Percentiles rank a stretch among this genome's conserved stretches.
phyloP scores from a whole-genome alignment of 2,329 filamentous ascomycete genomes.

The Claviceps monticola region DNA sequence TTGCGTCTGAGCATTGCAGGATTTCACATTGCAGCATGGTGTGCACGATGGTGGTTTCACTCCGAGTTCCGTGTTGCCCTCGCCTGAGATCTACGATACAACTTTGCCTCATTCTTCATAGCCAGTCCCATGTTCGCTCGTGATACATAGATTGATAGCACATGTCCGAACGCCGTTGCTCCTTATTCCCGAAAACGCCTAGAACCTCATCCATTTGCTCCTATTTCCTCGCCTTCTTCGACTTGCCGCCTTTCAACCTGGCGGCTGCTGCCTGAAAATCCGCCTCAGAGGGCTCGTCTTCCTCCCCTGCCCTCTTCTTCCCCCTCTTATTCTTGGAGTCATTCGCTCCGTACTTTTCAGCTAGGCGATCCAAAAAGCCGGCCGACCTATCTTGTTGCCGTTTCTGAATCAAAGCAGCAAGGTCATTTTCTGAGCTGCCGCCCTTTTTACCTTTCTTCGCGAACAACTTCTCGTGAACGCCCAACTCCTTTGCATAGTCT shows the following conservation, averaged over 20 bases:
- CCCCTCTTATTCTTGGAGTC: slow-evolving; percentile 33
- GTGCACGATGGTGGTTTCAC: not conserved
- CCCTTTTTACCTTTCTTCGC: slow-evolving; percentile 34
- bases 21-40: not conserved
- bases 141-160: not conserved
- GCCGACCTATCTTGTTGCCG: slow-evolving; percentile 49
- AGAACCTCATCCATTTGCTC: not conserved
- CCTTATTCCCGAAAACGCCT: not conserved
- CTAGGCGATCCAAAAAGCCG: slow-evolving; percentile 57
- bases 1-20: no score
- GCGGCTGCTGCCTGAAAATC: slow-evolving; percentile 44
- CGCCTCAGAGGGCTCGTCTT: slow-evolving; percentile 44
- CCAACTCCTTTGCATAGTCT: slow-evolving; percentile 60
- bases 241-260: slow-evolving; percentile 23
- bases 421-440: slow-evolving; percentile 32
- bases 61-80: not conserved
- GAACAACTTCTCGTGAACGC: slow-evolving; percentile 57
- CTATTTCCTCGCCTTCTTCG: slow-evolving; percentile 4
- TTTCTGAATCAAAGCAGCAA: slow-evolving; percentile 63
- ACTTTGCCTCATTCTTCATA: not conserved
- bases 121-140: not conserved
- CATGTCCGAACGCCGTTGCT: not conserved
- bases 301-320: slow-evolving; percentile 43
- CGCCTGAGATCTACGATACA: not conserved
- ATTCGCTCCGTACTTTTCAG: slow-evolving; percentile 56